A percentile compares a stretch with the other conserved stretches of the same genome.
phyloP scores from a whole-genome alignment of 768 basidiomycete genomes.

The Epithele typhae region DNA sequence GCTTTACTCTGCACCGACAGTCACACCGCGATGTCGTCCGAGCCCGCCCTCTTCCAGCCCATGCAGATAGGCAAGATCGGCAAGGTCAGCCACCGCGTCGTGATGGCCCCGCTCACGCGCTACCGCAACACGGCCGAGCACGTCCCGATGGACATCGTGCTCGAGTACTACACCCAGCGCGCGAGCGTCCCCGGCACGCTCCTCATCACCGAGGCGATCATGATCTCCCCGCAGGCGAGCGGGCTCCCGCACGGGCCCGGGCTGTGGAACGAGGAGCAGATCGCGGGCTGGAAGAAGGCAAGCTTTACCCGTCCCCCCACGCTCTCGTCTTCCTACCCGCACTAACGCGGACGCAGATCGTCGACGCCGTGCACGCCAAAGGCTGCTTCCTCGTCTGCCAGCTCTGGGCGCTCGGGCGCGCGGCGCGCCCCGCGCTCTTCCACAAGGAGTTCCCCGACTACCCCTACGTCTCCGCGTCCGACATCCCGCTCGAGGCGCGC shows the following conservation, averaged over 20 bases:
- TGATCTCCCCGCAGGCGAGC: constrained; percentile 46
- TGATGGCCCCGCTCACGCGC: constrained; percentile 52
- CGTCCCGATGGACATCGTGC: constrained; percentile 33
- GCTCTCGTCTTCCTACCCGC: neutral
- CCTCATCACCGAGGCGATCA: constrained; percentile 54
- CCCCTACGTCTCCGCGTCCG: constrained; percentile 18
- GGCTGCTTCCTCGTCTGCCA: constrained; percentile 48
- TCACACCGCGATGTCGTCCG: too few relatives aligned
- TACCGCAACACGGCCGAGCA: constrained; percentile 32
- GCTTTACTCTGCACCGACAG: too few relatives aligned
- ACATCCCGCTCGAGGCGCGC: constrained; percentile 15
- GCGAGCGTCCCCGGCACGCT: constrained; percentile 45
- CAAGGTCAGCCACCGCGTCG: constrained; percentile 45
- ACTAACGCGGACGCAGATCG: constrained; percentile 34
- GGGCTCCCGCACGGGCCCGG: constrained; percentile 53
- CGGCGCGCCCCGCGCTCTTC: constrained; percentile 31
- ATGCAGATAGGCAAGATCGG: constrained; percentile 39
- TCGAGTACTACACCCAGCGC: constrained; percentile 49
- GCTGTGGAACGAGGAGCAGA: constrained; percentile 60
- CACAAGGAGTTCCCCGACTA: constrained; percentile 28
- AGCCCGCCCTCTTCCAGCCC: constrained; percentile 42
- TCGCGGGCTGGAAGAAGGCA: constrained; percentile 45
- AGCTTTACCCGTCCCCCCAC: neutral
- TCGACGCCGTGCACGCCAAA: constrained; percentile 50
- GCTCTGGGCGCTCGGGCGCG: constrained; percentile 52